Base-by-base conservation (phyloP, 768 basidiomycete species). In the Naganishia vishniacii region DNA sequence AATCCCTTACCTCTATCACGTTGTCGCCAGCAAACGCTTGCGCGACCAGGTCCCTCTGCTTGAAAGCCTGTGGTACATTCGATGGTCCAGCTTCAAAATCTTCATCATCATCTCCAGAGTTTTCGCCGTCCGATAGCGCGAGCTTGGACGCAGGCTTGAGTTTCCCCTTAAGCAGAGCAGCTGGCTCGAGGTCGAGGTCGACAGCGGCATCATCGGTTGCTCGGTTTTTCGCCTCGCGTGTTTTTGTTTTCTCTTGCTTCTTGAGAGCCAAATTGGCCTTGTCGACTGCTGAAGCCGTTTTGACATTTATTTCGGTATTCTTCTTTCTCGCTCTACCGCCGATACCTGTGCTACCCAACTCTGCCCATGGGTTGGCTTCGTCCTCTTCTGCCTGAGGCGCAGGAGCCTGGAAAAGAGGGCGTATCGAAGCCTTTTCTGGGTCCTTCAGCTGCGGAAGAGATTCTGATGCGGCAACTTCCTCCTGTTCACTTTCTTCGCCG, bases 21-120 rank as follows among this genome's bases (percentile, higher is more conserved):
- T 98, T 90, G 76, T 99, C 95, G 2, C 91, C 93, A 1, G 93
- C 94, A 79, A 99, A 99, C 0, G 95, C 95, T 61, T 85, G 85
- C 0, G 92, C 89, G 13, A 99, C 92, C 13, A 98, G 81, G 68
- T 98, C 91, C 41, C 89, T 82, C 76, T 98, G 94, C 74, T 88
- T 82, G 78, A 97, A 91, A 0, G 88, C 88, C 59, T 82, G 83
- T 0, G 84, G 74, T 25, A 84, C 62, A 73, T 80, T 42, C 59
- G 45, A 67, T 66, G 68, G 23, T 42, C 62, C 40, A 32, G 66
- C 60, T 23, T 70, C 68, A 67, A 73, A 66, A 23, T 72, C 68
- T 18, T 73, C 73, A 31, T 74, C 72, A 13, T 73, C 88, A 26
- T 83, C 85, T n/a, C n/a, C n/a, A 37, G 87, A 87, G 37, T 86